Evolutionary conservation across 495 filamentous ascomycete genomes (phyloP), one percentile per base, ranked within the genome.

Genomic region (Immersiella caudata): DNA sequence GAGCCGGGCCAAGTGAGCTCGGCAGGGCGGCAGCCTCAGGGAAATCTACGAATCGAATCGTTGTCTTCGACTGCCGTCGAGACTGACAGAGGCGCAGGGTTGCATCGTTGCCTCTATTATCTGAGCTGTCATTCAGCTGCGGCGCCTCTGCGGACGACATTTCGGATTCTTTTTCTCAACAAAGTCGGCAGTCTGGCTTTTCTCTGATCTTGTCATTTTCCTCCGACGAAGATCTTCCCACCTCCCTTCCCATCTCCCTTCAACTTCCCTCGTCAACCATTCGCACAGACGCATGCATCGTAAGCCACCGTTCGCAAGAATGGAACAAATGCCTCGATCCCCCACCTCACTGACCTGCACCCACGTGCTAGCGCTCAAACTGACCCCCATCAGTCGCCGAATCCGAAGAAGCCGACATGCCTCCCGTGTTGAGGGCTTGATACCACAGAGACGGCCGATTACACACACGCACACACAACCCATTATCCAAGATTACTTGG

Each of bases 401-500:
- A 8, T 4, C 29, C 29, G 29, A 33, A 33, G 40, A 46, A 5
- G 40, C 11, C 5, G 40, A 46, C 40, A 46, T 46, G 40, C 40
- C 40, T 18, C 29, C 29, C 29, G 29, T 8, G 4, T 33, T 33
- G 29, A 33, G 29, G 29, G 29, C 29, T 33, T 8, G 8, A 33
- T 8, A 8, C 29, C 8, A 8, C 29, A 33, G 29, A 33, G 5
- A 18, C 40, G 40, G 40, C 40, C 11, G 40, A 46, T 46, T 46
- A 46, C 40, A 12, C 54, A 9, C 22, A 14, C 54, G 18, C 54
- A 57, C 54, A 35, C 29, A 33, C 29, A 33, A 62, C 25, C 60
- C 60, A 62, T 62, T 62, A 62, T 33, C 60, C 60, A 62, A 62
- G 36, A 62, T 62, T 62, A 21, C 60, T 11, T 25, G 24, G n/a